Base-by-base conservation (phyloP, 768 basidiomycete species). In the Panus rudis region DNA sequence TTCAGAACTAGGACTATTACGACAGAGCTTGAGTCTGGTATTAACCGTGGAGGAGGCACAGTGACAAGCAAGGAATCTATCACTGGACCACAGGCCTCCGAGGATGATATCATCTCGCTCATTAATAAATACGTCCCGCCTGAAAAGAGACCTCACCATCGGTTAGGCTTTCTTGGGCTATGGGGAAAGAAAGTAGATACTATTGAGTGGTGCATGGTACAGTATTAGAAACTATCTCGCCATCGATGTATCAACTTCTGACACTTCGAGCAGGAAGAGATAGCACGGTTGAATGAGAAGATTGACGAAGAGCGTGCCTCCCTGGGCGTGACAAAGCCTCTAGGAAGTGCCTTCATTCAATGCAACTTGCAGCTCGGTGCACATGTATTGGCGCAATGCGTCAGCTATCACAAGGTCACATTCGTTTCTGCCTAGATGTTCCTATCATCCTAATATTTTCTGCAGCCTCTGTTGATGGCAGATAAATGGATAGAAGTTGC, bases 321-420 rank as follows among this genome's bases (percentile, higher is more conserved):
- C 8, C 55, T 70, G 14, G 48, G 57, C 6, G 60, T 70, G 44
- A 68, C 67, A 2, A 73, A 72, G 51, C 73, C 74, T 37, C 49
- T 76, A 25, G 76, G 76, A 5, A 70, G 71, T 46, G 75, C 68
- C 0, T 84, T 87, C 62, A 75, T 85, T 43, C 71, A 73, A 30
- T 81, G 81, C 62, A 79, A 84, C 56, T 67, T 80, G 38, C 83
- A 85, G 58, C 75, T 85, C 53, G 83, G 81, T 3, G 84, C 84
- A 0, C 82, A 84, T 57, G 75, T 86, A 46, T 71, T 83, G 11
- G 70, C 72, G 1, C 82, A 85, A 58, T 75, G 72, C 47, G 56
- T 80, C 22, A 70, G 70, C 44, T 71, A 76, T 51, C 73, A 79
- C 39, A 62, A 69, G 56, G 72, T 73, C 47, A 31, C 41, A 19